phyloP scores from a whole-genome alignment of 83 land plant species.

The Diphasiastrum complanatum region DNA sequence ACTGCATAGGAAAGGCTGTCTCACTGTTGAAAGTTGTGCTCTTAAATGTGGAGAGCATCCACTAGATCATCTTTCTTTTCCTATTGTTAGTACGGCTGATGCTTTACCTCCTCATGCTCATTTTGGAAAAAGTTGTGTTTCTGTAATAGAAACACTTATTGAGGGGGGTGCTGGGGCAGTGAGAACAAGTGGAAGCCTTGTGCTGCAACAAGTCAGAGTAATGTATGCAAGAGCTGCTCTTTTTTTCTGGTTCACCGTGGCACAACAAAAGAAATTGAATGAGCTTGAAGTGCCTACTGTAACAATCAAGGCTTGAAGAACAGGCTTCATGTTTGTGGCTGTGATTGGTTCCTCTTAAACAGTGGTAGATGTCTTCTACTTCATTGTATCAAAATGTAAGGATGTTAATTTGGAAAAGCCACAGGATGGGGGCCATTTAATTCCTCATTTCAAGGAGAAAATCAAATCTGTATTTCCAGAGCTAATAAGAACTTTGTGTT shows the following conservation, averaged over 20 bases:
- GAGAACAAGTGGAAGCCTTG: slow-evolving; percentile 56
- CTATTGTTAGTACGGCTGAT: slow-evolving; percentile 77
- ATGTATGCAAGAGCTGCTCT: slow-evolving; percentile 65
- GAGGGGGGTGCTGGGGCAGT: slow-evolving; percentile 96
- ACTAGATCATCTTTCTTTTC: slow-evolving; percentile 72
- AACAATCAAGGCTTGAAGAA: too few species aligned
- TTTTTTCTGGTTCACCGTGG: slow-evolving; percentile 89
- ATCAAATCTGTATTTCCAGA: too few species aligned
- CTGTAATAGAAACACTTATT: slow-evolving; percentile 75
- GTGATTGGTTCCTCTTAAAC: too few species aligned
- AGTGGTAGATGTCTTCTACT: too few species aligned
- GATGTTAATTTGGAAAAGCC: too few species aligned
- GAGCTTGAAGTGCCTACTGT: too few species aligned
- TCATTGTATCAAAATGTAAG: too few species aligned
- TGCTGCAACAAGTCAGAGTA: slow-evolving; percentile 78
- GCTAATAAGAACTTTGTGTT: too few species aligned
- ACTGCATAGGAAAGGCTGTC: slow-evolving; percentile 79
- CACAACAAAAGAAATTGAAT: too few species aligned
- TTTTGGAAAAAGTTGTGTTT: slow-evolving; percentile 43
- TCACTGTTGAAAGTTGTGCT: slow-evolving; percentile 70
- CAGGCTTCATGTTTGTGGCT: too few species aligned
- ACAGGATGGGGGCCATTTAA: too few species aligned
- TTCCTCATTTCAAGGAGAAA: too few species aligned
- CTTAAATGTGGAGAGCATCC: slow-evolving; percentile 89
- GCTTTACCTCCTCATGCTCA: slow-evolving; percentile 18